Percentiles rank a stretch among this genome's conserved stretches.
Evolutionary conservation across 257 asterid genomes (phyloP).

Genomic region (Misopates orontium): DNA sequence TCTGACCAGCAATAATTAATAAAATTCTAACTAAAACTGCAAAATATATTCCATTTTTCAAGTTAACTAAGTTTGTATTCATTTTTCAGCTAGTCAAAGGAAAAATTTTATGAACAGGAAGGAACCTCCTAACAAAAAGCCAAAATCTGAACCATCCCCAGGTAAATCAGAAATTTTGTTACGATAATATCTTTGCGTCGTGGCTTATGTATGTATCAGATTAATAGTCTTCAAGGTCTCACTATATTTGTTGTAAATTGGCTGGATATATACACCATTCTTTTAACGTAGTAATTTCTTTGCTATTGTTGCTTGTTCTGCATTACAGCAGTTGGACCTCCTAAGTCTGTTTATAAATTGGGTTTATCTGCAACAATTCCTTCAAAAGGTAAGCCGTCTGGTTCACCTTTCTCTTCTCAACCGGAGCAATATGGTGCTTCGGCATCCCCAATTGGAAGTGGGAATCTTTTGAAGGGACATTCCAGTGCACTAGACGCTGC

Average conservation of each 20-base stretch:
- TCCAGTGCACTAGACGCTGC: conserved; percentile 39
- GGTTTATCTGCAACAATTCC: conserved; percentile 50
- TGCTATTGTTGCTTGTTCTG: conserved; percentile 9
- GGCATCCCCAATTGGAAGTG: conserved; percentile 56
- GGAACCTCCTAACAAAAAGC: conserved; percentile 83
- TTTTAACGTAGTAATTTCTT: not conserved
- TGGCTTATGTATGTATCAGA: conserved; percentile 1
- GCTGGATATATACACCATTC: not conserved
- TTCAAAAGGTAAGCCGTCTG: conserved; percentile 62
- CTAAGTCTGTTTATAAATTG: conserved; percentile 58
- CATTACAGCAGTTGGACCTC: conserved; percentile 57
- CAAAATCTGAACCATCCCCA: conserved; percentile 62
- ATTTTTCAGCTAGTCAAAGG: conserved; percentile 71
- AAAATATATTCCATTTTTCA: conserved; percentile 12
- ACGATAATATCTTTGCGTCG: conserved; percentile 23
- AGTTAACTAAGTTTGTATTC: conserved; percentile 23
- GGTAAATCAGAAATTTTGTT: conserved; percentile 50
- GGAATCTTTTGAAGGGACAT: conserved; percentile 54
- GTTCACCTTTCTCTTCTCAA: conserved; percentile 70
- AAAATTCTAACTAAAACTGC: conserved; percentile 10
- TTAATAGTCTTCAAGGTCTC: conserved; percentile 17
- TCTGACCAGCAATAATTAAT: not conserved
- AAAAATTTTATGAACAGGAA: conserved; percentile 58
- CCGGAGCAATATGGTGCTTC: conserved; percentile 58
- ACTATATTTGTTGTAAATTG: conserved; percentile 13